Evolutionary conservation across 768 basidiomycete species (phyloP).

Genomic region (Peribolospora baueri): DNA sequence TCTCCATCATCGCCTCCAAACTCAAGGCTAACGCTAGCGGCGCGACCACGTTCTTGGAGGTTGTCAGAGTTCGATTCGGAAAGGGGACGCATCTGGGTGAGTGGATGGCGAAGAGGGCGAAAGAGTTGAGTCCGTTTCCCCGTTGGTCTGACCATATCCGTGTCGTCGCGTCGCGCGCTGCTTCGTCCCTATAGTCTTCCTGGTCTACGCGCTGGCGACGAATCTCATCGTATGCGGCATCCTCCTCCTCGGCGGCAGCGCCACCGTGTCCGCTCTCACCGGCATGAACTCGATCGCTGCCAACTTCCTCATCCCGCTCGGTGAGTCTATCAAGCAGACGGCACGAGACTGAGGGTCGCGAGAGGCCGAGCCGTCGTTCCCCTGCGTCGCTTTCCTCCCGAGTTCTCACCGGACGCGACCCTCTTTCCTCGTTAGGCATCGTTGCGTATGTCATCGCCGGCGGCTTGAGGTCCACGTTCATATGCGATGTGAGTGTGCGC

Average conservation of each 20-base stretch:
- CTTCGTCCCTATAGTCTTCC: conserved; percentile 22
- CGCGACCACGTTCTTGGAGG: conserved; percentile 37
- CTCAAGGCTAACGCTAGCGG: conserved; percentile 37
- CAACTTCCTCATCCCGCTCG: conserved; percentile 27
- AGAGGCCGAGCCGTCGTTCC: conserved; percentile 12
- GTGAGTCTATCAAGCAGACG: conserved; percentile 16
- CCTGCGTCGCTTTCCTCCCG: too few relatives aligned
- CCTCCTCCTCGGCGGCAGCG: conserved; percentile 28
- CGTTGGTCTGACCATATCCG: too few relatives aligned
- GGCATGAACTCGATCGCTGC: conserved; percentile 27
- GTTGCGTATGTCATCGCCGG: too few relatives aligned
- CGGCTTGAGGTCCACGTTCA: too few relatives aligned
- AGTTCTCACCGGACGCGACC: too few relatives aligned
- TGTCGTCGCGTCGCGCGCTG: too few relatives aligned
- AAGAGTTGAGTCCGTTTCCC: too few relatives aligned
- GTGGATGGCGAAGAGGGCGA: too few relatives aligned
- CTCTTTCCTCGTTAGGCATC: too few relatives aligned
- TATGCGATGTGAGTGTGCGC: conserved; percentile 19
- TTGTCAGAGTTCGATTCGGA: conserved; percentile 18
- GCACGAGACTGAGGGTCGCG: too few relatives aligned
- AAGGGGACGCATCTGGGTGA: not conserved
- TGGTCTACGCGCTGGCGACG: conserved; percentile 31
- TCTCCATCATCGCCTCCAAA: conserved; percentile 21
- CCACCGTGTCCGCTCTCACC: conserved; percentile 27
- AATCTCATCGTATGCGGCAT: conserved; percentile 31